Evolutionary conservation across 208 protist species (phyloP), one percentile per base, ranked within the genome.

Genomic region (Crithidia mellificae): DNA sequence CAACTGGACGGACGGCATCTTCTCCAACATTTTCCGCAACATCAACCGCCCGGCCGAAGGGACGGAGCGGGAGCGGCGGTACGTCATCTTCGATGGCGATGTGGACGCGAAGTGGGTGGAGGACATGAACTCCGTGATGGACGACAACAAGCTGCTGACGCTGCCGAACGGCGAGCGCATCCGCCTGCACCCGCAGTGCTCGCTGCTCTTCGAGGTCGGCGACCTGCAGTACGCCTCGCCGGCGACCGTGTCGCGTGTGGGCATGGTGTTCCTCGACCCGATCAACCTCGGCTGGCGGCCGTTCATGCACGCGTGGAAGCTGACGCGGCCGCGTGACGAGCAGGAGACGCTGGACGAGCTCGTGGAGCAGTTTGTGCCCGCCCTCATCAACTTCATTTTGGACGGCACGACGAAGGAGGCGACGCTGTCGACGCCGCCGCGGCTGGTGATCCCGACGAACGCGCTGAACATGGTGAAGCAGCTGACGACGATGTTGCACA

Each of bases 61-160:
- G 24, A 72, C 63, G 51, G 88, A 80, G 52, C 72, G 83, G 61
- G 96, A 98, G 77, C 79, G 94, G 20, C 87, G 97, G 25, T 99
- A 98, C 72, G 96, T 99, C 59, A 85, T 99, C 32, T 99, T 99
- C 81, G 98, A 99, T 77, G 98, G 98, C 53, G 98, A 99, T 84
- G 98, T 99, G 19, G 98, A 99, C 81, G 97, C 98, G 2, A 92
- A 98, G 67, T 99, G 98, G 98, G 97, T 99, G 54, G 98, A 99
- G 89, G 98, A 99, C 78, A 99, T 99, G 98, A 99, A 99, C 87
- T 99, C 97, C 24, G 98, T 99, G 38, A 99, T 99, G 98, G 98
- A 99, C 78, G 98, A 99, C 84, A 99, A 99, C 85, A 99, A 99
- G 84, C 78, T 99, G 39, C 87, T 99, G 15, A 99, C 98, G 39